Base-by-base conservation (phyloP, 345 rosid species). In the Hibiscus tridactylites region DNA sequence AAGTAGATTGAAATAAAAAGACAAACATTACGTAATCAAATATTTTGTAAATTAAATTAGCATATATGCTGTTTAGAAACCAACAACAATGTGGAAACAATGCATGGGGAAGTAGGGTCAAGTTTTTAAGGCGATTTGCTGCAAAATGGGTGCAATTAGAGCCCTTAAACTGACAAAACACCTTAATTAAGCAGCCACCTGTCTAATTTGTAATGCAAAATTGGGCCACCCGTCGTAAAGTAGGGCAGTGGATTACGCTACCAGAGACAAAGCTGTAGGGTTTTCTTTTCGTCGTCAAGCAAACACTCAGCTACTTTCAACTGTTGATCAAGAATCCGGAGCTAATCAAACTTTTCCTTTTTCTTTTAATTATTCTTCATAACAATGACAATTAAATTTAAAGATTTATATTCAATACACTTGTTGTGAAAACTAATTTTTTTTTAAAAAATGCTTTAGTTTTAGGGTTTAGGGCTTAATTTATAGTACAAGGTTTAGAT, bases 21-120 rank as follows among this genome's bases (percentile, higher is more conserved):
- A 42, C 10, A 9, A n/a, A 11, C 6, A 65, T 65, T 65, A 65
- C 7, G 70, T 66, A 66, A 66, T 15, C 71, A 66, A 0, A 53
- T 15, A 24, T 49, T 29, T 28, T 3, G 6, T n/a, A 6, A 66
- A 46, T 47, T 31, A 26, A 16, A 13, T 11, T 13, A 7, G 71
- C 71, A 67, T 1, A 67, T 67, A 49, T 67, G 59, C 42, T 49
- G 15, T 67, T 15, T 26, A 67, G 58, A 67, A 49, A 49, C 58
- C 59, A 49, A 49, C 71, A 67, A 49, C 42, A 28, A 16, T 49
- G 42, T 49, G 56, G 70, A 24, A 26, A 65, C 56, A 65, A 12
- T 13, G 17, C 9, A 47, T 47, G 7, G 15, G 47, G 52, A 47
- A 47, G 52, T 47, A 9, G 52, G 52, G 52, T 47, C 52, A 47